Evolutionary conservation across 768 basidiomycete genomes (phyloP).

Genomic region (Tylopilus intermedius): DNA sequence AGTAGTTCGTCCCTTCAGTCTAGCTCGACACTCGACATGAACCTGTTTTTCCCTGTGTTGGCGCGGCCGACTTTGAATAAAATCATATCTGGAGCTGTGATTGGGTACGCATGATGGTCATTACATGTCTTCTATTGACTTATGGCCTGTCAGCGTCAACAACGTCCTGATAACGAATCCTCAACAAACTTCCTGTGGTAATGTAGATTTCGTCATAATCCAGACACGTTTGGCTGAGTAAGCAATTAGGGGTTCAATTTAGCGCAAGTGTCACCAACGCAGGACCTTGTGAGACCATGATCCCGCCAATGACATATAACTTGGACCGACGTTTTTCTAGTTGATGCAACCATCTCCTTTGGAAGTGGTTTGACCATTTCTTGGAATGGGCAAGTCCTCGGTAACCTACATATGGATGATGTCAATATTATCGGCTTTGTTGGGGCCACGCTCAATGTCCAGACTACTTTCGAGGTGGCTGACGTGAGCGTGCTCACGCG

Average conservation of each 20-base stretch:
- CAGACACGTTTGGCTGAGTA: background rate
- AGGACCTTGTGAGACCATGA: constrained; percentile 28
- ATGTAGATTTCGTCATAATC: background rate
- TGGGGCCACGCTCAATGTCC: too few relatives aligned
- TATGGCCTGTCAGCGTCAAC: constrained; percentile 53
- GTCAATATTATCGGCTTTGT: constrained; percentile 42
- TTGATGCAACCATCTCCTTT: too few relatives aligned
- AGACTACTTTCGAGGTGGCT: constrained; percentile 36
- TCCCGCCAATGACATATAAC: constrained; percentile 33
- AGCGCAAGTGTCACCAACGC: constrained; percentile 63
- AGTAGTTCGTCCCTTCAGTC: too few relatives aligned
- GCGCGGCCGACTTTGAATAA: constrained; percentile 72
- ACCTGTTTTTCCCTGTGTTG: constrained; percentile 37
- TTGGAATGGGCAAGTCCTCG: constrained; percentile 29
- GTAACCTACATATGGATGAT: constrained; percentile 56
- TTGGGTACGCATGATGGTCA: constrained; percentile 40
- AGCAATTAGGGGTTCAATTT: constrained; percentile 41
- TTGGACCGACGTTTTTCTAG: constrained; percentile 1
- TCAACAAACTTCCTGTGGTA: constrained; percentile 53
- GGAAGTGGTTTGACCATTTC: too few relatives aligned
- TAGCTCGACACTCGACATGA: too few relatives aligned
- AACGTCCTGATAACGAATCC: constrained; percentile 60
- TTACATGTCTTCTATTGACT: background rate
- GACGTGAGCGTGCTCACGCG: constrained; percentile 50
- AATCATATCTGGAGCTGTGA: constrained; percentile 52